Conservation (phyloP, 2,329 filamentous ascomycete genomes). For the Xylaria sp. region DNA sequence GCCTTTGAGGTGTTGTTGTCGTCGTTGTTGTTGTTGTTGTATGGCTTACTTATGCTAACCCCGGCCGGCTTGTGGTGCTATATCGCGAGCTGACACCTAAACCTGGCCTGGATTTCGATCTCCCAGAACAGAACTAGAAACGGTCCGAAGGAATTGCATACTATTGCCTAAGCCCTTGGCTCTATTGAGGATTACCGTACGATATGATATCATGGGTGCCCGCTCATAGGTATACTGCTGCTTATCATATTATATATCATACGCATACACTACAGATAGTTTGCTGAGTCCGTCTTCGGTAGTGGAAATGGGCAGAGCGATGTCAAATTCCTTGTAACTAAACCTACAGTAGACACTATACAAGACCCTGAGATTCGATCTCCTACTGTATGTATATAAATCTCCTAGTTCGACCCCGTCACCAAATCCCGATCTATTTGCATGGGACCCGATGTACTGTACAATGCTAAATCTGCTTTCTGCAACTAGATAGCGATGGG, state of each 20-base stretch:
- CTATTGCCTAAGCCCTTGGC: neutral
- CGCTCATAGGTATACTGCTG: neutral
- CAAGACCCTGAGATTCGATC: constrained; percentile 1
- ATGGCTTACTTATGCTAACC: neutral
- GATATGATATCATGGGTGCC: neutral
- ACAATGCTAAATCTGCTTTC: neutral
- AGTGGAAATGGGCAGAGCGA: neutral
- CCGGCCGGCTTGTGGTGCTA: neutral
- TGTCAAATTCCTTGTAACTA: neutral
- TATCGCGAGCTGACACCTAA: neutral
- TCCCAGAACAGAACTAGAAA: neutral
- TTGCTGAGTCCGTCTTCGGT: neutral
- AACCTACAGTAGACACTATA: neutral
- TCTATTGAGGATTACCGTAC: constrained; percentile 5
- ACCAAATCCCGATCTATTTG: neutral
- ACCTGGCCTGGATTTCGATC: neutral
- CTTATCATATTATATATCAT: neutral
- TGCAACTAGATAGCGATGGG: constrained; percentile 6
- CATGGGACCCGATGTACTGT: neutral
- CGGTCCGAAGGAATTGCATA: neutral
- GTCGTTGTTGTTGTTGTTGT: no score
- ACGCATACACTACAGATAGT: neutral
- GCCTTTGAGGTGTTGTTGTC: no score
- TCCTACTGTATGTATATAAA: neutral
- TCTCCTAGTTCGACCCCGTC: neutral